These are phyloP conservation scores for Gossypium herbaceum DNA, from an alignment of 345 rosid species.

Conservation along the genomic window DNA sequence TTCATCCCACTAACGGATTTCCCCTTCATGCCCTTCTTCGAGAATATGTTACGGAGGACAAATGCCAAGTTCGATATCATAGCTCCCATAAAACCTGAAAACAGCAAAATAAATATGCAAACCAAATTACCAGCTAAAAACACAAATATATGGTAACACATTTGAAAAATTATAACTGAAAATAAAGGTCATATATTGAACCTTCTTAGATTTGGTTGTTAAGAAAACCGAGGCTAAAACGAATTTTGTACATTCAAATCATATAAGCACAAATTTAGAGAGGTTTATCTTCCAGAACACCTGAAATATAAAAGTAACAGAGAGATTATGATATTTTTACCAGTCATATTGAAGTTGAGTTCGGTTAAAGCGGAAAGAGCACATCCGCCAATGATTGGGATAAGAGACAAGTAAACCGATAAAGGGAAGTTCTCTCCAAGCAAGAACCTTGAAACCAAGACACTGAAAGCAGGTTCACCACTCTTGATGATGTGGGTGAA, in stretches of 20 bases:
- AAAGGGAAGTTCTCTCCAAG: slow-evolving; percentile 85
- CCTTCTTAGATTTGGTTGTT: background rate
- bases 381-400: slow-evolving; percentile 99
- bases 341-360: slow-evolving; percentile 97
- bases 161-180: background rate
- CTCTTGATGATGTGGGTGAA: slow-evolving; percentile 98
- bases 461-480: slow-evolving; percentile 98
- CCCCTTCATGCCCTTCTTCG: slow-evolving; percentile 97
- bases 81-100: slow-evolving; percentile 96
- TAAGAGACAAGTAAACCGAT: slow-evolving; percentile 74
- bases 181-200: background rate
- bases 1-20: slow-evolving; percentile 99
- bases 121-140: background rate
- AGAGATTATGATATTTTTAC: slow-evolving; percentile 32
- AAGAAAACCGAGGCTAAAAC: background rate
- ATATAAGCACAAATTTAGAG: background rate
- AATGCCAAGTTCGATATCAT: slow-evolving; percentile 97
- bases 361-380: slow-evolving; percentile 94
- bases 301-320: slow-evolving; percentile 1
- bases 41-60: slow-evolving; percentile 89
- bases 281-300: background rate
- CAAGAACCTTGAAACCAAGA: slow-evolving; percentile 78
- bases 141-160: background rate
- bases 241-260: background rate
- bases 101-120: slow-evolving; percentile 6